These are phyloP conservation scores for Pythium monospermum DNA, from an alignment of 352 stramenopile species.

Conservation along the genomic window DNA sequence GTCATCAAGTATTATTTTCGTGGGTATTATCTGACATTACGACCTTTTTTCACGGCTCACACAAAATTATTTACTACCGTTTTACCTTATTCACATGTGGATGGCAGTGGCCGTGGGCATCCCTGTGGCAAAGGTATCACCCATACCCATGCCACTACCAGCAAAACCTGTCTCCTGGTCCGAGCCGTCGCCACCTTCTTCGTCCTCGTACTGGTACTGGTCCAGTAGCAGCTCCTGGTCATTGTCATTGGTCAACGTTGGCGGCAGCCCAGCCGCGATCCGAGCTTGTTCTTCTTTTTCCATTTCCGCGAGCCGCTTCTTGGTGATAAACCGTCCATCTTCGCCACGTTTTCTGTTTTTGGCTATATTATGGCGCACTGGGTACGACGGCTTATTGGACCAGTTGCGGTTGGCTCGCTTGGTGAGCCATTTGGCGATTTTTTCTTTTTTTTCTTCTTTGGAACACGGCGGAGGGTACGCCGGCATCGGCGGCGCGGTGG, in stretches of 20 bases:
- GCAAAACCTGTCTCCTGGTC: conserved; percentile 12
- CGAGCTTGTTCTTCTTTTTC: conserved; percentile 43
- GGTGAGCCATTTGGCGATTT: conserved; percentile 80
- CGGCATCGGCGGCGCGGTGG: conserved; percentile 58
- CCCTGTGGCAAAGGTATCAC: too few species aligned
- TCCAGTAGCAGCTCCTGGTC: too few species aligned
- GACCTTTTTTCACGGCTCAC: background rate
- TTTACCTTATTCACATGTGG: too few species aligned
- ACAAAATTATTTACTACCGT: too few species aligned
- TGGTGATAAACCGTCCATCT: conserved; percentile 81
- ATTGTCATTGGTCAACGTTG: background rate
- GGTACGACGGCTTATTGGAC: conserved; percentile 84
- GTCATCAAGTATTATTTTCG: background rate
- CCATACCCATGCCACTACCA: too few species aligned
- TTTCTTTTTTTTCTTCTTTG: conserved; percentile 82
- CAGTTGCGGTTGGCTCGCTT: conserved; percentile 82
- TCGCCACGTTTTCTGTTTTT: conserved; percentile 80
- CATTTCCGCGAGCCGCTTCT: conserved; percentile 68
- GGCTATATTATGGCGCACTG: conserved; percentile 75
- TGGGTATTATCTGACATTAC: background rate
- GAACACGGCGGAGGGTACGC: conserved; percentile 73
- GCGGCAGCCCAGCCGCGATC: conserved; percentile 10
- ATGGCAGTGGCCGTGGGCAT: too few species aligned
- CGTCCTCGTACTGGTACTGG: too few species aligned
- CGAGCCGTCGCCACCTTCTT: too few species aligned